These are phyloP conservation scores for Xylaria arbuscula DNA, from an alignment of 2,329 filamentous ascomycete genomes.

Conservation along the genomic window DNA sequence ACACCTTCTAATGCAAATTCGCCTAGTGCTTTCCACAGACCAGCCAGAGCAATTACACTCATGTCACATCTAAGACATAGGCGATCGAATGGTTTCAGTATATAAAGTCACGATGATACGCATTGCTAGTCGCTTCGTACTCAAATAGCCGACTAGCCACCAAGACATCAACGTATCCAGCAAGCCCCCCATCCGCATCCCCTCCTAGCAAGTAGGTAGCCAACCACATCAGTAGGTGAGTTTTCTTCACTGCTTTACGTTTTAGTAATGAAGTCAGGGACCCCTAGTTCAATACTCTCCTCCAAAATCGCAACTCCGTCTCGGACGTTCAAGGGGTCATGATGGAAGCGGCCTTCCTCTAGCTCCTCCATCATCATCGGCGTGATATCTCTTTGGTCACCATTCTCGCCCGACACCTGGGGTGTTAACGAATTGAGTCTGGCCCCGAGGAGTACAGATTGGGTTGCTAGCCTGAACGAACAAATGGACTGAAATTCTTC, in stretches of 20 bases:
- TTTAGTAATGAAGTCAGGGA: constrained; percentile 57
- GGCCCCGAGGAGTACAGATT: constrained; percentile 28
- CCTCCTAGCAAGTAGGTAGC: constrained; percentile 17
- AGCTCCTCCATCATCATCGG: constrained; percentile 51
- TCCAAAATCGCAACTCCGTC: constrained; percentile 67
- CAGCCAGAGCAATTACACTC: neutral
- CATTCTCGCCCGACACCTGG: constrained; percentile 34
- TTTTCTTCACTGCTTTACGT: constrained; percentile 12
- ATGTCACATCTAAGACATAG: neutral
- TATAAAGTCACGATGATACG: neutral
- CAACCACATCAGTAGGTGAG: constrained; percentile 10
- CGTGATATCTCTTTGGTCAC: constrained; percentile 27
- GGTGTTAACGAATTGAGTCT: constrained; percentile 38
- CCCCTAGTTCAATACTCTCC: constrained; percentile 62
- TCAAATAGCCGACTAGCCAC: constrained; percentile 1
- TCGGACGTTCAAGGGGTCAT: constrained; percentile 59
- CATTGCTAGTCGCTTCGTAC: neutral
- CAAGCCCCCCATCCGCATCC: constrained; percentile 10
- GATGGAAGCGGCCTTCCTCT: constrained; percentile 50
- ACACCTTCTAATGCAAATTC: no score
- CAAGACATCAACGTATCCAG: constrained; percentile 26
- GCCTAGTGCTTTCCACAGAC: no score
- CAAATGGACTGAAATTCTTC: constrained; percentile 17
- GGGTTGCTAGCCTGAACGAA: constrained; percentile 4
- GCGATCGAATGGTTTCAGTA: neutral